A percentile compares a stretch with the other conserved stretches of the same genome.
These are phyloP conservation scores for Mycena galericulata DNA, from an alignment of 768 basidiomycete genomes.

Conservation along the genomic window DNA sequence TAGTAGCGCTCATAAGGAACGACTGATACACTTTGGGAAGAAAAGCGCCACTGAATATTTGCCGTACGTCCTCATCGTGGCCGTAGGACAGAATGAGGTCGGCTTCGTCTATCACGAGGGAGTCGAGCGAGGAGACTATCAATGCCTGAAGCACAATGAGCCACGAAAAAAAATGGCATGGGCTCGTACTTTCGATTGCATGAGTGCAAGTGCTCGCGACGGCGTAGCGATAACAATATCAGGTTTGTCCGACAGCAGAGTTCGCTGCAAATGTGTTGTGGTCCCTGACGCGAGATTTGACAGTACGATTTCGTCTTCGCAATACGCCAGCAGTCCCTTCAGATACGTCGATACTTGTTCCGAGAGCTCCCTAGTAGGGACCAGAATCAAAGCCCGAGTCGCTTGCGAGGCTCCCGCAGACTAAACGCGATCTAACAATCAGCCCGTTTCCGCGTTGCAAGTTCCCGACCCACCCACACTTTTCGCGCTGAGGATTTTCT, in stretches of 20 bases:
- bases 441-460: constrained; percentile 1
- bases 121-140: constrained; percentile 74
- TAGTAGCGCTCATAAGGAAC: constrained; percentile 97
- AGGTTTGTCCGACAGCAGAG: constrained; percentile 67
- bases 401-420: constrained; percentile 56
- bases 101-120: constrained; percentile 96
- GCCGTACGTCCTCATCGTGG: constrained; percentile 89
- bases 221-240: constrained; percentile 88
- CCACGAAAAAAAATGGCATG: neutral
- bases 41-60: constrained; percentile 73
- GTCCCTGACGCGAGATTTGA: constrained; percentile 85
- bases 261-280: constrained; percentile 74
- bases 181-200: constrained; percentile 75
- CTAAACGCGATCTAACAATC: constrained; percentile 40
- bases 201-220: constrained; percentile 71
- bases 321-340: constrained; percentile 75
- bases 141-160: constrained; percentile 61
- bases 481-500: constrained; percentile 88
- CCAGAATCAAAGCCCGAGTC: constrained; percentile 83
- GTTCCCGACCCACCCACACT: constrained; percentile 61
- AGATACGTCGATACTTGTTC: constrained; percentile 89
- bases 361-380: constrained; percentile 93
- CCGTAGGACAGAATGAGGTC: constrained; percentile 98
- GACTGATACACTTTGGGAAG: constrained; percentile 89
- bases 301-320: constrained; percentile 77